Percentiles rank a stretch among this genome's conserved stretches.
phyloP scores from a whole-genome alignment of 352 stramenopile species.

The Pythium apleroticum region DNA sequence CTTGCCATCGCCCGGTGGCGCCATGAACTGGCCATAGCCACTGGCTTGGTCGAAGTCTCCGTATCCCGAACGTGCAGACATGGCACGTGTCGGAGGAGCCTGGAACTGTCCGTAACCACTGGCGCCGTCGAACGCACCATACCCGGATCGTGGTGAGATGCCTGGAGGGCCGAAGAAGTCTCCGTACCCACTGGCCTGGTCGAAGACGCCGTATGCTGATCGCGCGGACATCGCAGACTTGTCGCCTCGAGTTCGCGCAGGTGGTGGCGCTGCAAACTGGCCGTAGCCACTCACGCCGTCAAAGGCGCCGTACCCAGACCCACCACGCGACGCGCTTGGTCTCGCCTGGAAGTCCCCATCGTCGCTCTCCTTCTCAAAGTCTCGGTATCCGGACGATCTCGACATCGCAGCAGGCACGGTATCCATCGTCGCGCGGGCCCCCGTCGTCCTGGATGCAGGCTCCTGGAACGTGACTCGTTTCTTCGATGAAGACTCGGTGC shows the following conservation, averaged over 20 bases:
- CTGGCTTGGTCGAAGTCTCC: constrained; percentile 17
- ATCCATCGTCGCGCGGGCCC: neutral
- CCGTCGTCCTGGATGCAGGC: neutral
- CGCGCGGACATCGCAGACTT: neutral
- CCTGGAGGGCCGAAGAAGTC: constrained; percentile 7
- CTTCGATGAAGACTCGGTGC: neutral
- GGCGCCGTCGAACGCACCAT: constrained; percentile 25
- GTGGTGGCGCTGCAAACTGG: neutral
- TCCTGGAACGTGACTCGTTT: constrained; percentile 16
- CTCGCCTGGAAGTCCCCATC: constrained; percentile 41
- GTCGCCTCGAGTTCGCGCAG: neutral
- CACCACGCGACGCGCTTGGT: neutral
- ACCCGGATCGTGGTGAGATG: constrained; percentile 24
- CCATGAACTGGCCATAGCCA: constrained; percentile 10
- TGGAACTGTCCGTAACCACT: constrained; percentile 28
- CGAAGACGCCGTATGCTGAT: constrained; percentile 35
- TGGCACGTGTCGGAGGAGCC: neutral
- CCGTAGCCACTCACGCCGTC: constrained; percentile 6
- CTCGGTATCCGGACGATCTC: constrained; percentile 26
- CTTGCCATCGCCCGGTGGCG: constrained; percentile 13
- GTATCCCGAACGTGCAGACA: constrained; percentile 10
- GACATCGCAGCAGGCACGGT: neutral
- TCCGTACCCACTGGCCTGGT: constrained; percentile 32
- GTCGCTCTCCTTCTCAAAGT: constrained; percentile 29
- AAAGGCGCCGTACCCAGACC: constrained; percentile 16